Conservation (phyloP, 1,284 basidiomycete genomes). For the Rhodotorula sp. region DNA sequence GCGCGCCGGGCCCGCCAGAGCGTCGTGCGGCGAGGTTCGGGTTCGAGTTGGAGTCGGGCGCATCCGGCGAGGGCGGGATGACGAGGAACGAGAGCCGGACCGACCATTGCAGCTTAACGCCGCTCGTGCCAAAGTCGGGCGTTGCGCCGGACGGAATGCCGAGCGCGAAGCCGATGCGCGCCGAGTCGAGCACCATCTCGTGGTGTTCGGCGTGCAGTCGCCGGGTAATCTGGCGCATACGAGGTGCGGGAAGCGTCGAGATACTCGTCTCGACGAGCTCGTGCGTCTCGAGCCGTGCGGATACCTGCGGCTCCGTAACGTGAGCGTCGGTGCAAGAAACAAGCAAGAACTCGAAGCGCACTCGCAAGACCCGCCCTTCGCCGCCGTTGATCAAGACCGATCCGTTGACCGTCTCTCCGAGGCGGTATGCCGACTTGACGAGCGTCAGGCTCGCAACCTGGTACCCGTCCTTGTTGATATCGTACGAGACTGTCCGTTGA, state of each 20-base stretch:
- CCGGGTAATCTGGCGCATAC: slow-evolving; percentile 53
- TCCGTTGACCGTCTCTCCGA: slow-evolving; percentile 85
- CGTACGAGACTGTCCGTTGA: slow-evolving; percentile 71
- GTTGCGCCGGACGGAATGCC: slow-evolving; percentile 87
- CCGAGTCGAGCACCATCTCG: slow-evolving; percentile 68
- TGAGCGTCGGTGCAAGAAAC: background rate
- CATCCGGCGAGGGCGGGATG: slow-evolving; percentile 57
- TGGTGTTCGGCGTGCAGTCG: slow-evolving; percentile 79
- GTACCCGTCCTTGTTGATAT: slow-evolving; percentile 85
- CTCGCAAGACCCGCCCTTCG: slow-evolving; percentile 68
- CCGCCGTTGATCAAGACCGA: slow-evolving; percentile 78
- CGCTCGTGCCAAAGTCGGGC: slow-evolving; percentile 65
- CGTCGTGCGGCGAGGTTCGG: slow-evolving; percentile 56
- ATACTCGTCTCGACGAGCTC: slow-evolving; percentile 68
- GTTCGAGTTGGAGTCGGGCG: slow-evolving; percentile 56
- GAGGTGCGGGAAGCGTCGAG: slow-evolving; percentile 55
- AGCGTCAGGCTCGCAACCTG: slow-evolving; percentile 87
- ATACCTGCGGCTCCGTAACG: slow-evolving; percentile 59
- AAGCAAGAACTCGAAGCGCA: slow-evolving; percentile 48
- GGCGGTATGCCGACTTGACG: slow-evolving; percentile 79
- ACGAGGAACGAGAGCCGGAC: slow-evolving; percentile 78
- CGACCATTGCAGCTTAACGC: slow-evolving; percentile 82
- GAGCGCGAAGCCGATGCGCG: slow-evolving; percentile 76
- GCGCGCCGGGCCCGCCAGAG: background rate
- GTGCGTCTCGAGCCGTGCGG: slow-evolving; percentile 79